A percentile compares a stretch with the other conserved stretches of the same genome.
These are phyloP conservation scores for Cucurbita ficifolia DNA, from an alignment of 306 rosid species.

Conservation along the genomic window DNA sequence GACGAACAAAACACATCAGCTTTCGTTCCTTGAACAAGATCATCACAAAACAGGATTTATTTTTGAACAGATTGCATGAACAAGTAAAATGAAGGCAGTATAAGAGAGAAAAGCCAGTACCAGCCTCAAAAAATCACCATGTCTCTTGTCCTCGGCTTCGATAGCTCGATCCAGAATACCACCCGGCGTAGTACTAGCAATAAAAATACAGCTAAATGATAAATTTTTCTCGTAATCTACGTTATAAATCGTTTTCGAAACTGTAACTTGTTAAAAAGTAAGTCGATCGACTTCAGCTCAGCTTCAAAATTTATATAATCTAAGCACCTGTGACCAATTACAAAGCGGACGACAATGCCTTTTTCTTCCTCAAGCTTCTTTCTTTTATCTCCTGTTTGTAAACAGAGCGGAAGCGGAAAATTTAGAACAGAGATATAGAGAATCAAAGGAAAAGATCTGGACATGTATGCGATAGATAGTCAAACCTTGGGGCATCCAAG, in stretches of 20 bases:
- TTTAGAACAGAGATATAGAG: background rate
- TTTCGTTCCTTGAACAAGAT: background rate
- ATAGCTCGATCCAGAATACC: conserved; percentile 50
- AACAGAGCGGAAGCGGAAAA: background rate
- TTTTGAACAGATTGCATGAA: background rate
- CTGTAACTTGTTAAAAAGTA: background rate
- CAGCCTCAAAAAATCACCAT: conserved; percentile 46
- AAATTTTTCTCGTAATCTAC: background rate
- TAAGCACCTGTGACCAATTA: conserved; percentile 45
- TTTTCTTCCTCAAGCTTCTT: conserved; percentile 47
- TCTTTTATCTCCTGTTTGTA: conserved; percentile 22
- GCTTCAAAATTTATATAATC: background rate
- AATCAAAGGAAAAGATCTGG: background rate
- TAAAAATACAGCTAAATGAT: background rate
- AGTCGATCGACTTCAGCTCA: background rate
- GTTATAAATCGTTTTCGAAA: background rate
- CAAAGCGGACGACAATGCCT: conserved; percentile 41
- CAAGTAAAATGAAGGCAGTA: background rate
- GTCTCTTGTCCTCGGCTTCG: conserved; percentile 40
- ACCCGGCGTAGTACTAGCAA: conserved; percentile 42
- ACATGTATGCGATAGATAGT: background rate
- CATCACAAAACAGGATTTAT: background rate
- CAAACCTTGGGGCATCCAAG: conserved; percentile 57
- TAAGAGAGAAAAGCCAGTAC: conserved; percentile 12
- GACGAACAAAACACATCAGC: background rate